Percentiles rank a stretch among this genome's conserved stretches.
phyloP scores from a whole-genome alignment of 2,329 filamentous ascomycete species.

The Phaeosphaeriaceae sp. region DNA sequence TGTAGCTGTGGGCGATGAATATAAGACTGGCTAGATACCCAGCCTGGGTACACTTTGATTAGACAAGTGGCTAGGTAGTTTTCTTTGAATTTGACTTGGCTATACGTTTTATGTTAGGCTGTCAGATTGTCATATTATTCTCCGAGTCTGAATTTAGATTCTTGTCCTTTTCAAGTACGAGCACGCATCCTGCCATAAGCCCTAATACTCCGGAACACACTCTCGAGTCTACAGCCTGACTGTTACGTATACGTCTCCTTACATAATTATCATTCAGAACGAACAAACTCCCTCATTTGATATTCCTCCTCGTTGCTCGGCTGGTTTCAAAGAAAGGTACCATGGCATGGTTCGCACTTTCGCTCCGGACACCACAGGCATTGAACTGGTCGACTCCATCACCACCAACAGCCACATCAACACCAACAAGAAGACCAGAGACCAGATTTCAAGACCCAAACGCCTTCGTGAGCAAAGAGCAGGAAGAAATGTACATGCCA shows the following conservation, averaged over 20 bases:
- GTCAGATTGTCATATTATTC: too few relatives aligned
- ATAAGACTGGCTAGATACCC: background rate
- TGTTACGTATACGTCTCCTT: background rate
- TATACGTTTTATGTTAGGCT: too few relatives aligned
- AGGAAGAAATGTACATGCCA: constrained; percentile 4
- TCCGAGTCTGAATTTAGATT: too few relatives aligned
- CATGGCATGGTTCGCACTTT: constrained; percentile 7
- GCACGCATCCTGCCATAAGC: background rate
- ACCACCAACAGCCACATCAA: background rate
- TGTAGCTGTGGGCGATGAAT: background rate
- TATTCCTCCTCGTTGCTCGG: too few relatives aligned
- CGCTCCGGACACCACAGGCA: background rate
- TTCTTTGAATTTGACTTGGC: too few relatives aligned
- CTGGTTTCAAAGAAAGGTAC: background rate
- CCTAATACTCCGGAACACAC: background rate
- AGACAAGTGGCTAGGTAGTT: too few relatives aligned
- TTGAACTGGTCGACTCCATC: background rate
- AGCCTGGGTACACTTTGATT: too few relatives aligned
- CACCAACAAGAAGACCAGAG: too few relatives aligned
- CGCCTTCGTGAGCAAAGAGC: background rate
- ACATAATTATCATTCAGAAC: background rate
- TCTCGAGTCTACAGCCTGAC: background rate
- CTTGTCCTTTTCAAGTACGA: background rate
- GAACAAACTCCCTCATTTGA: background rate
- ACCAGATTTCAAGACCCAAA: background rate